Evolutionary conservation across 2,329 filamentous ascomycete genomes (phyloP), one percentile per base, ranked within the genome.

Genomic region (Aureobasidium uvarum): DNA sequence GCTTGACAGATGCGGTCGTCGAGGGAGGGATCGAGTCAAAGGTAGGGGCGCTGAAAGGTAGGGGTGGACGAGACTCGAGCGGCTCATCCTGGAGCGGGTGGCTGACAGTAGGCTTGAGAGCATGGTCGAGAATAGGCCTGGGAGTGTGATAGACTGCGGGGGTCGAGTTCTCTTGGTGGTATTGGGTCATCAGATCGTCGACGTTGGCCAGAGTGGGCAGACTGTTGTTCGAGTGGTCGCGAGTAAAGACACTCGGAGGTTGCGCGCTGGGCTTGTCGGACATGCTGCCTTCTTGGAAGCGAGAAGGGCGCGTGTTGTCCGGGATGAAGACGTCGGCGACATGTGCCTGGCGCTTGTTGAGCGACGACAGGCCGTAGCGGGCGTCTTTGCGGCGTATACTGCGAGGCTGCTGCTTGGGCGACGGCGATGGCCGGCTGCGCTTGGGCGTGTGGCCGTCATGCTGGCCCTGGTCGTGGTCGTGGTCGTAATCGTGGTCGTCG

Each of bases 271-370:
- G 81, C 69, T 90, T 87, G 76, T 96, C 91, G 72, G 88, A 91
- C 90, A 96, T 94, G 72, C 89, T 94, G 46, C 89, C 92, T 77
- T 96, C 92, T 43, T 84, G 76, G 69, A 89, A 89, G 64, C 78
- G 88, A 72, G 84, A 96, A 81, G 77, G 86, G 74, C 79, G 85
- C 11, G 67, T 66, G 33, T 71, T 70, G 48, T 69, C 62, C 4
- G 20, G 1, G 5, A 36, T 4, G 18, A 14, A 7, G 5, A 36
- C 41, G n/a, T 39, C 45, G 31, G 14, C 20, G 5, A 36, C 36
- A 62, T 70, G 43, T 10, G 74, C 73, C 56, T 76, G 74, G 25
- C 73, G 71, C 23, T 74, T 72, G 66, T 72, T 76, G 56, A 75
- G 67, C 64, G 72, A 71, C 18, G 73, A 74, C 39, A 76, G 70